phyloP scores from a whole-genome alignment of 2,329 filamentous ascomycete species.

The Microdochium nivale region DNA sequence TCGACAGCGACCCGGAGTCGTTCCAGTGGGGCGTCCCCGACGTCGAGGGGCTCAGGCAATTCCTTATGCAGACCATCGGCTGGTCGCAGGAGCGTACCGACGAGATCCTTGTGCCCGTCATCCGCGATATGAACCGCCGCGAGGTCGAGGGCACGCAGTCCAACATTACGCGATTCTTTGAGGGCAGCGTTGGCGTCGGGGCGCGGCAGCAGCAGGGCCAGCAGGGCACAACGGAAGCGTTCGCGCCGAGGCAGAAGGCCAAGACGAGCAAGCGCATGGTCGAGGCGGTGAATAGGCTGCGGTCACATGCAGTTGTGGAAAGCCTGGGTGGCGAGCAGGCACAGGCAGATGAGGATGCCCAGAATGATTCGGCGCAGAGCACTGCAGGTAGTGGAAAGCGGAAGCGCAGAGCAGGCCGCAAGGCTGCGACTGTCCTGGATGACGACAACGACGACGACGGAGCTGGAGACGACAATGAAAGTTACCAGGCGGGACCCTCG shows the following conservation, averaged over 20 bases:
- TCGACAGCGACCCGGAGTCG: slow-evolving; percentile 65
- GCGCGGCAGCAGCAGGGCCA: slow-evolving; percentile 21
- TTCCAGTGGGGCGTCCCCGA: slow-evolving; percentile 98
- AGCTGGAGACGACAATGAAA: slow-evolving; percentile 1
- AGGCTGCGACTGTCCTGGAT: slow-evolving; percentile 6
- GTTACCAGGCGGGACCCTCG: not conserved
- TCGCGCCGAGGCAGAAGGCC: slow-evolving; percentile 58
- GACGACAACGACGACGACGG: slow-evolving; percentile 12
- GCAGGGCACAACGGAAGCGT: slow-evolving; percentile 41
- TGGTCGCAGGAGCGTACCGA: slow-evolving; percentile 91
- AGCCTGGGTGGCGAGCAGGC: not conserved
- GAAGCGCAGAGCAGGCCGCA: slow-evolving; percentile 10
- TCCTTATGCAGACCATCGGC: slow-evolving; percentile 85
- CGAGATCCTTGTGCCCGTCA: slow-evolving; percentile 90
- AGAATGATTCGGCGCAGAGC: slow-evolving; percentile 14
- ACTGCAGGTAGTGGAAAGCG: slow-evolving; percentile 1
- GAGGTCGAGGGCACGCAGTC: slow-evolving; percentile 86
- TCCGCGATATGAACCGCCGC: slow-evolving; percentile 86
- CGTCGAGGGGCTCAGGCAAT: slow-evolving; percentile 72
- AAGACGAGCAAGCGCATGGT: slow-evolving; percentile 69
- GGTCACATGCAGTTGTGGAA: slow-evolving; percentile 37
- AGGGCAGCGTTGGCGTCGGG: slow-evolving; percentile 62
- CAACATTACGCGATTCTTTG: slow-evolving; percentile 92
- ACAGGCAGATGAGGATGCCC: not conserved
- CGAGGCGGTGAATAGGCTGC: slow-evolving; percentile 61